Conservation (phyloP, 2,329 filamentous ascomycete genomes). For the Apiospora kogelbergensis region DNA sequence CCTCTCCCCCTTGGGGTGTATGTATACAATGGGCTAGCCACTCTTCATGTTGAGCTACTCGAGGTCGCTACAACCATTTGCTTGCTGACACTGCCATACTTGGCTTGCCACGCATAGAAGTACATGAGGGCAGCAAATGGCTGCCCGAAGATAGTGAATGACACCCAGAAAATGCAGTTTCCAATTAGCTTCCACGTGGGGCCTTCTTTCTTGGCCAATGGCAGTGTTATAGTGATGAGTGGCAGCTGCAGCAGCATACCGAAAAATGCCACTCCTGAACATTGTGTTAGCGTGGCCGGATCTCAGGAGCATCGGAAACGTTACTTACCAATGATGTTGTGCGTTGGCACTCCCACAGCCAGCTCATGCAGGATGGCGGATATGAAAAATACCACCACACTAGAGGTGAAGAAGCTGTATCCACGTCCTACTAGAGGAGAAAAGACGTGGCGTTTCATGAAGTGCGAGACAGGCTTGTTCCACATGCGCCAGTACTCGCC, state of each 20-base stretch:
- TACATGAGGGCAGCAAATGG: constrained; percentile 90
- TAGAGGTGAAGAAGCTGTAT: constrained; percentile 69
- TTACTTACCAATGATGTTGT: constrained; percentile 78
- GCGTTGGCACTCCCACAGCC: constrained; percentile 89
- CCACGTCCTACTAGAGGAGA: constrained; percentile 83
- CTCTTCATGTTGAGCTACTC: neutral
- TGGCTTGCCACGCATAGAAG: constrained; percentile 98
- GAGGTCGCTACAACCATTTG: constrained; percentile 16
- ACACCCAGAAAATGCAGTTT: constrained; percentile 95
- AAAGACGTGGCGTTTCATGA: constrained; percentile 94
- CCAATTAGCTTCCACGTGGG: constrained; percentile 77
- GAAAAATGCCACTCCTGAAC: constrained; percentile 80
- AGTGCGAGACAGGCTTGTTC: constrained; percentile 97
- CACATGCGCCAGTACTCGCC: constrained; percentile 92
- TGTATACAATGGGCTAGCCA: neutral
- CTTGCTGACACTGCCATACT: constrained; percentile 81
- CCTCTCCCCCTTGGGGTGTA: neutral
- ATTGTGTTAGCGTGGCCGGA: constrained; percentile 8
- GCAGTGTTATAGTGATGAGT: constrained; percentile 77
- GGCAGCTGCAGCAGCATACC: constrained; percentile 95
- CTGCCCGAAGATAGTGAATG: constrained; percentile 93
- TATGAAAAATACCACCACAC: constrained; percentile 80
- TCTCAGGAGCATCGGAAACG: neutral
- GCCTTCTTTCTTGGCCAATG: constrained; percentile 75
- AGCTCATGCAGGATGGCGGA: constrained; percentile 90